Conservation (phyloP, 2,329 filamentous ascomycete genomes). For the Thielaviopsis ethacetica region DNA sequence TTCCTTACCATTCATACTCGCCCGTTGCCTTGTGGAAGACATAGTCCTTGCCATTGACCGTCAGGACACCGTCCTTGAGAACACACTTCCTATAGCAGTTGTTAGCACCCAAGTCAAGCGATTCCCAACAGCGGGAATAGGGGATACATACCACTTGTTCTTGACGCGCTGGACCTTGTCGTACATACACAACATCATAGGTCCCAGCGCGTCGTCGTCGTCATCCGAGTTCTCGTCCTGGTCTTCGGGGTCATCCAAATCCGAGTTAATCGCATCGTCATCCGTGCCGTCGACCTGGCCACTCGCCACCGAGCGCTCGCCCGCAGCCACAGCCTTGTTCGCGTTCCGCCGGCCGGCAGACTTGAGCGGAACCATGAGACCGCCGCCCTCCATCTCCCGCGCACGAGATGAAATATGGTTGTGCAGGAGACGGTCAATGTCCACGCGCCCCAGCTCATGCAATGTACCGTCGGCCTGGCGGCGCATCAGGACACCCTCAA, state of each 20-base stretch:
- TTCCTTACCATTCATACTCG: conserved; percentile 83
- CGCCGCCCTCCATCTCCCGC: conserved; percentile 55
- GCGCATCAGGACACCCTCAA: conserved; percentile 42
- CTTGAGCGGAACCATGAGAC: conserved; percentile 57
- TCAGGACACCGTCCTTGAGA: conserved; percentile 89
- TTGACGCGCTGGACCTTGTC: conserved; percentile 98
- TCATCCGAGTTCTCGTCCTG: conserved; percentile 70
- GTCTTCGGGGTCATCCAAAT: conserved; percentile 89
- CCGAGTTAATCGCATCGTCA: conserved; percentile 95
- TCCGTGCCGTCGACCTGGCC: conserved; percentile 45
- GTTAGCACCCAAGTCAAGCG: conserved; percentile 12
- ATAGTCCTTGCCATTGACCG: conserved; percentile 86
- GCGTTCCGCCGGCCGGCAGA: conserved; percentile 26
- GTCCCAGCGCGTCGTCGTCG: conserved; percentile 65
- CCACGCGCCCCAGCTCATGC: conserved; percentile 39
- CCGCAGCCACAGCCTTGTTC: neutral
- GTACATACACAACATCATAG: conserved; percentile 98
- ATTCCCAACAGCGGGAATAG: neutral
- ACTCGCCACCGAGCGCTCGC: conserved; percentile 26
- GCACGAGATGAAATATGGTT: conserved; percentile 48
- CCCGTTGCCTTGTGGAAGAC: conserved; percentile 96
- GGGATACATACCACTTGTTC: conserved; percentile 65
- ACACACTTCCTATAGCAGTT: conserved; percentile 66
- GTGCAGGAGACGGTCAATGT: conserved; percentile 55
- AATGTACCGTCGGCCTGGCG: conserved; percentile 36